phyloP scores from a whole-genome alignment of 176 grass and related monocot genomes.

The Canna indica region DNA sequence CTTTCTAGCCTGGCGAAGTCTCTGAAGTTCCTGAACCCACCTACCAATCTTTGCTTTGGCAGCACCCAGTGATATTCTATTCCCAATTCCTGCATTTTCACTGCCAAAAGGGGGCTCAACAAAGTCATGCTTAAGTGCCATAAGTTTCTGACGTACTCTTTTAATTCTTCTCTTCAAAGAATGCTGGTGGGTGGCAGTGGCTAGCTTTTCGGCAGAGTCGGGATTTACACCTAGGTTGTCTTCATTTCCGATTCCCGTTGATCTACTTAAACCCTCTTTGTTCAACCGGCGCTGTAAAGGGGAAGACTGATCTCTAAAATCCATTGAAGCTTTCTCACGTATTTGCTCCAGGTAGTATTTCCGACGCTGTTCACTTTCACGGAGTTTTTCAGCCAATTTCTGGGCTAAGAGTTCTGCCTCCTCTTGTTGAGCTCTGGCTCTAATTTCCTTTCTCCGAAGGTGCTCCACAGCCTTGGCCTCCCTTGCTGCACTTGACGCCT shows the following conservation, averaged over 20 bases:
- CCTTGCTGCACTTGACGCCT: slow-evolving; percentile 93
- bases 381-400: slow-evolving; percentile 85
- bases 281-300: slow-evolving; percentile 91
- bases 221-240: slow-evolving; percentile 47
- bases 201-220: slow-evolving; percentile 52
- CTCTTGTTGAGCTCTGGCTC: slow-evolving; percentile 86
- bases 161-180: slow-evolving; percentile 78
- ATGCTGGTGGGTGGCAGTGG: slow-evolving; percentile 43
- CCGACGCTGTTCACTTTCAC: slow-evolving; percentile 95
- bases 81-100: slow-evolving; percentile 72
- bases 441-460: slow-evolving; percentile 88
- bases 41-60: slow-evolving; percentile 87
- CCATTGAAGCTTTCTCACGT: slow-evolving; percentile 98
- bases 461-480: slow-evolving; percentile 81
- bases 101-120: slow-evolving; percentile 44
- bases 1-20: slow-evolving; percentile 89
- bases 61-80: slow-evolving; percentile 59
- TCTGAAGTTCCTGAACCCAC: slow-evolving; percentile 97
- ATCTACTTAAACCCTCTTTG: slow-evolving; percentile 68
- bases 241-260: slow-evolving; percentile 53
- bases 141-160: slow-evolving; percentile 91
- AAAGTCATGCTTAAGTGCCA: slow-evolving; percentile 98
- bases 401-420: slow-evolving; percentile 96
- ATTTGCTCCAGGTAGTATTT: slow-evolving; percentile 99
- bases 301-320: slow-evolving; percentile 95